Evolutionary conservation across 495 filamentous ascomycete species (phyloP), one percentile per base, ranked within the genome.

Genomic region (Cercophora samala): DNA sequence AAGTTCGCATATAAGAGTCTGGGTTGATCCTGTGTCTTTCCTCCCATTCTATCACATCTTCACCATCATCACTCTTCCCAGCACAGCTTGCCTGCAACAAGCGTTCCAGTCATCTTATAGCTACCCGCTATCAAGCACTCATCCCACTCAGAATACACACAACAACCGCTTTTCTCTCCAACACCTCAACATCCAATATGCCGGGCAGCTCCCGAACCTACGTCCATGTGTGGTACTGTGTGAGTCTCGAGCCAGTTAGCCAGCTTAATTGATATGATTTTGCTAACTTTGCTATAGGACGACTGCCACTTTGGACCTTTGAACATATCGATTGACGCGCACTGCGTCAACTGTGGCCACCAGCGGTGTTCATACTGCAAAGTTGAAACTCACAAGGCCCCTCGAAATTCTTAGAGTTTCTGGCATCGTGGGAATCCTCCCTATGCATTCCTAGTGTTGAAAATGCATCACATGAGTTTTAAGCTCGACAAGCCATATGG

Each of bases 141-240:
- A 1, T 46, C 5, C 8, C 9, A 46, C 1, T 9, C 15, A 46
- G 5, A 1, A 11, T 32, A 3, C 8, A 46, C 37, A 46, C 37
- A 46, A 9, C 37, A 29, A 29, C 4, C 26, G 8, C 37, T 3
- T 46, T 1, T 46, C 11, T 8, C 5, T 46, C 37, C 6, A 46
- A 46, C 2, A 32, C 37, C 15, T 2, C 37, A 11, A 13, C 13
- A 2, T 8, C 11, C 37, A 46, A 46, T 9, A 46, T 46, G 37
- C 37, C 37, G 5, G 37, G 37, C 37, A 46, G 37, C 37, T 9
- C 13, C 22, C 21, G 19, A 19, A 21, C 53, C 19, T 21, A 56
- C 5, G 13, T 4, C 52, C 3, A 4, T 3, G 22, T 56, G 26
- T 68, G 66, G 66, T 68, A 64, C 22, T 68, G 66, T 59, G 66